Base-by-base conservation (phyloP, 106 monocot genomes). In the Platanthera zijinensis region DNA sequence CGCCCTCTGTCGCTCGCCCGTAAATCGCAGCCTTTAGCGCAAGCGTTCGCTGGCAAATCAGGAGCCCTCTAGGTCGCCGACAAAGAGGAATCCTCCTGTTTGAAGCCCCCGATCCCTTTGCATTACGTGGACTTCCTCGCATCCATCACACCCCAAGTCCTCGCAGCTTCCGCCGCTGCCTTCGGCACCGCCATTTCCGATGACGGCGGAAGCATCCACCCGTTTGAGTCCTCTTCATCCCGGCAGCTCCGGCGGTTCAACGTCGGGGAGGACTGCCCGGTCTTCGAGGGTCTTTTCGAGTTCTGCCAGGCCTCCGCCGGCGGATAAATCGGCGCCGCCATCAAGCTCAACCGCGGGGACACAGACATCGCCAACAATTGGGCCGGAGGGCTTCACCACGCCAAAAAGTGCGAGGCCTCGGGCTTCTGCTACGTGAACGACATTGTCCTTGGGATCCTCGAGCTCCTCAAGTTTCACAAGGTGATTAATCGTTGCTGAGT, bases 381-480 rank as follows among this genome's bases (percentile, higher is more conserved):
- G 80, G 75, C 75, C 46, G 74, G 80, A 11, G 80, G 80, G 14
- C 50, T 74, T 52, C 80, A 80, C 10, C 80, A 80, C 54, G 80
- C 80, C 52, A 80, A 75, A 68, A 80, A 80, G 80, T 80, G 80
- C 68, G 80, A 80, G 74, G 80, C 80, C 7, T 80, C 74, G 18
- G 80, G 80, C 46, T 80, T 80, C 63, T 74, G 80, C 48, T 80
- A 80, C 14, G 74, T 80, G 5, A 80, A 80, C 9, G 80, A 80
- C 63, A 75, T 80, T 39, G 74, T 80, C 49, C 74, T 75, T 5
- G 80, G 80, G 67, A 75, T 80, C 19, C 74, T 80, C 21, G 80
- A 80, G 73, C 75, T 80, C 7, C 80, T 74, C 67, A 74, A 80
- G 80, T 74, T 51, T 53, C 74, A 74, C 53, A 75, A 75, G 74